Conservation (phyloP, 441 rosid genomes). For the Melianthus villosus region DNA sequence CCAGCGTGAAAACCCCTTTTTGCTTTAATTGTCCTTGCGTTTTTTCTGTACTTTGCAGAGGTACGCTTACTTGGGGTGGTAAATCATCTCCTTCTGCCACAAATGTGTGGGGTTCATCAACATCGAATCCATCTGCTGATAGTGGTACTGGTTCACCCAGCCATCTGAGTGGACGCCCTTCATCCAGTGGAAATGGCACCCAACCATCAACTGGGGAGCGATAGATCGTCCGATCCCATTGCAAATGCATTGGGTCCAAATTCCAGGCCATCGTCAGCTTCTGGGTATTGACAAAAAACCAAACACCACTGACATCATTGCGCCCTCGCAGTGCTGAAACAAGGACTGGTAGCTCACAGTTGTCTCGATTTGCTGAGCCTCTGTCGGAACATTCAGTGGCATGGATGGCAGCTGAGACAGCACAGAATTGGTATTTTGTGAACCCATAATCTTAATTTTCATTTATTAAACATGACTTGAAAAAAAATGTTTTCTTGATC, state of each 20-base stretch:
- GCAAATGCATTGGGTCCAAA: constrained; percentile 52
- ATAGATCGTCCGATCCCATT: constrained; percentile 45
- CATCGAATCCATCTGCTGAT: constrained; percentile 53
- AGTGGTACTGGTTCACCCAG: constrained; percentile 67
- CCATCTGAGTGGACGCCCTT: constrained; percentile 75
- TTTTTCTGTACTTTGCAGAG: constrained; percentile 34
- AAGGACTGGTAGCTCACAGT: constrained; percentile 90
- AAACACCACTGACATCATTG: constrained; percentile 39
- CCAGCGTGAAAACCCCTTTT: no score
- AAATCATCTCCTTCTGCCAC: constrained; percentile 49
- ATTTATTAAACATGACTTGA: no score
- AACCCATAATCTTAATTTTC: no score
- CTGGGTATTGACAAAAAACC: constrained; percentile 67
- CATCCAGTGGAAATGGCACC: constrained; percentile 86
- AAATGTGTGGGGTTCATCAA: constrained; percentile 82
- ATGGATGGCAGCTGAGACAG: constrained; percentile 31
- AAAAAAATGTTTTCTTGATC: no score
- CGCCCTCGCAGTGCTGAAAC: constrained; percentile 98
- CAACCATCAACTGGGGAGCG: constrained; percentile 93
- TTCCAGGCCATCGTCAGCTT: constrained; percentile 95
- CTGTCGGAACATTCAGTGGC: constrained; percentile 47
- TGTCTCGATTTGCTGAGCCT: constrained; percentile 88
- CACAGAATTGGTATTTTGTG: no score
- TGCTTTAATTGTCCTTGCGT: no score
- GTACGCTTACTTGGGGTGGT: constrained; percentile 92